Evolutionary conservation across 2,329 filamentous ascomycete species (phyloP).

Genomic region (Aspergillus phoenicis): DNA sequence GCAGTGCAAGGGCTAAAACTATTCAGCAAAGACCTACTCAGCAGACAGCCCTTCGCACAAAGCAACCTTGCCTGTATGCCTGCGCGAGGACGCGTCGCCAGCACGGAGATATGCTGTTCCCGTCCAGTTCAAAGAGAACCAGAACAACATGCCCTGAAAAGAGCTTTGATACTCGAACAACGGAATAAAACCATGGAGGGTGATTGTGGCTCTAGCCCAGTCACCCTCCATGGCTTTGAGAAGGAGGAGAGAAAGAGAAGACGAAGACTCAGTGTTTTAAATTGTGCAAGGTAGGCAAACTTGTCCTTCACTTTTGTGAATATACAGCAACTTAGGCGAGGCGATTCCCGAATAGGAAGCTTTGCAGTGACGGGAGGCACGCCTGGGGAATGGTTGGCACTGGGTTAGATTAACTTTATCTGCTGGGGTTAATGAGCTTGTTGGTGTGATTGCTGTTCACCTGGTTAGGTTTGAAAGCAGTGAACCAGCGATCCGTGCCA

Average conservation of each 20-base stretch:
- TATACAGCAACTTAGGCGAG: conserved; percentile 17
- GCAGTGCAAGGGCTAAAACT: not conserved
- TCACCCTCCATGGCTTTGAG: not conserved
- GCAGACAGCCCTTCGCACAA: not conserved
- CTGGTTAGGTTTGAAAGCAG: not conserved
- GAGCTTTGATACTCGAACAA: not conserved
- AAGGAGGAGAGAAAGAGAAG: not conserved
- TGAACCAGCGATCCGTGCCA: not conserved
- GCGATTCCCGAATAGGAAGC: conserved; percentile 21
- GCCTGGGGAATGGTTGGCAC: conserved; percentile 4
- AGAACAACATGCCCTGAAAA: not conserved
- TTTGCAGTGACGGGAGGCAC: conserved; percentile 9
- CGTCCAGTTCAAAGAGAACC: not conserved
- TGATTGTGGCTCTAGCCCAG: not conserved
- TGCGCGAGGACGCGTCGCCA: not conserved
- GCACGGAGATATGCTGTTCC: not conserved
- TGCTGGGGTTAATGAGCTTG: not conserved
- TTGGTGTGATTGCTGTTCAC: not conserved
- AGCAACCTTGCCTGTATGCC: not conserved
- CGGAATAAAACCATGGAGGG: not conserved
- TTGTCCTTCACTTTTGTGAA: conserved; percentile 13
- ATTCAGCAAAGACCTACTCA: not conserved
- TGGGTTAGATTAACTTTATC: not conserved
- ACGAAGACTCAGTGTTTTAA: not conserved
- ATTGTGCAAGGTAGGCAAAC: conserved; percentile 11